phyloP scores from a whole-genome alignment of 2,329 filamentous ascomycete species.

The Ambrosiella cleistominuta region DNA sequence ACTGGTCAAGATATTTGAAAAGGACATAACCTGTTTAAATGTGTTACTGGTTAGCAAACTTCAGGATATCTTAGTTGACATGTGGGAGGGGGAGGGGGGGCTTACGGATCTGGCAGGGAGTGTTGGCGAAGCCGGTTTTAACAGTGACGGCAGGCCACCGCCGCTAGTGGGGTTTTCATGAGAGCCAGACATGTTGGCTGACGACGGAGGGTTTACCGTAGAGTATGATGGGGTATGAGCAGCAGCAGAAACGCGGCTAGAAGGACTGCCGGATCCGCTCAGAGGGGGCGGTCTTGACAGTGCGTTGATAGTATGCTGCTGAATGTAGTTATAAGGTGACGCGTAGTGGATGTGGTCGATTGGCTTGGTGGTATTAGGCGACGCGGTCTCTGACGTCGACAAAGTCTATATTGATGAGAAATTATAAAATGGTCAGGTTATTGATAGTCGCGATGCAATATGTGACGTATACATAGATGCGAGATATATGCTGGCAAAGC shows the following conservation, averaged over 20 bases:
- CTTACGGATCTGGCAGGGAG: constrained; percentile 6
- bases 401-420: not conserved
- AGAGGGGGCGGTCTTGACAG: constrained; percentile 21
- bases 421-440: not conserved
- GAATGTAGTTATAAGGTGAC: constrained; percentile 24
- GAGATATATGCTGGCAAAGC: not conserved
- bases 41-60: constrained; percentile 6
- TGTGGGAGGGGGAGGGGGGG: constrained; percentile 4
- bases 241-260: not conserved
- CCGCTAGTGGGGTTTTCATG: constrained; percentile 5
- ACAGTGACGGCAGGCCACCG: constrained; percentile 12
- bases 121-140: constrained; percentile 13
- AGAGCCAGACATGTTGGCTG: constrained; percentile 22
- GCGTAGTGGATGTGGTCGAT: constrained; percentile 24
- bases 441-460: not conserved
- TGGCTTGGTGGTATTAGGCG: constrained; percentile 1
- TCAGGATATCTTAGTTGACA: not conserved
- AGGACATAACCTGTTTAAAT: constrained; percentile 64
- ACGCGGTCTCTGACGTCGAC: constrained; percentile 4
- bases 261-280: constrained; percentile 9
- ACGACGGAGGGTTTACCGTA: constrained; percentile 25
- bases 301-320: not conserved
- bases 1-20: constrained; percentile 82
- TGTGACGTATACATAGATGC: not conserved
- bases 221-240: not conserved